A percentile compares a stretch with the other conserved stretches of the same genome.
Evolutionary conservation across 441 rosid species (phyloP).

Genomic region (Jatropha multifida): DNA sequence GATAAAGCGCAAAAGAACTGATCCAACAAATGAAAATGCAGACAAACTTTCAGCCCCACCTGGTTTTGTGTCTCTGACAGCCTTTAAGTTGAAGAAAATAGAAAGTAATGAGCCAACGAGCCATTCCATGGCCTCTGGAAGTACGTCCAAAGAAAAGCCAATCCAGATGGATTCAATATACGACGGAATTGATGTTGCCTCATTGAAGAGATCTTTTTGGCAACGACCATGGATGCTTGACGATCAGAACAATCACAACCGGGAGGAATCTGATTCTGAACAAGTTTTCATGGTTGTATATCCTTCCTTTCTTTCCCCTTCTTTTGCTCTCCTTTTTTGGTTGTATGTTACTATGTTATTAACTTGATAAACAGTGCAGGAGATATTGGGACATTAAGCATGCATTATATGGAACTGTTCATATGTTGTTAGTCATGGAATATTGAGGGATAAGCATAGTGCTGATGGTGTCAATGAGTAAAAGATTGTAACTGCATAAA

Average conservation of each 20-base stretch:
- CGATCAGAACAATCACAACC: slow-evolving; percentile 27
- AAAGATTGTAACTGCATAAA: background rate
- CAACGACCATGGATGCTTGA: slow-evolving; percentile 54
- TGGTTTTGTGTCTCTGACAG: slow-evolving; percentile 48
- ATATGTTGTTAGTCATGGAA: background rate
- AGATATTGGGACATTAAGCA: background rate
- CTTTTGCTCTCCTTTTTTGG: background rate
- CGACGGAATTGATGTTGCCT: slow-evolving; percentile 28
- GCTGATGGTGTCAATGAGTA: background rate
- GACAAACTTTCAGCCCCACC: slow-evolving; percentile 40
- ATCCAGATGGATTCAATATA: slow-evolving; percentile 17
- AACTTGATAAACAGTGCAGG: background rate
- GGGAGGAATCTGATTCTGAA: slow-evolving; percentile 29
- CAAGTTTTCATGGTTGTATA: slow-evolving; percentile 27
- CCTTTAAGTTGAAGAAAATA: slow-evolving; percentile 47
- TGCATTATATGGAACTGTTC: background rate
- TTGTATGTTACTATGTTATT: background rate
- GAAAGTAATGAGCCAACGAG: slow-evolving; percentile 27
- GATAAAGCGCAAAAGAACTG: slow-evolving; percentile 24
- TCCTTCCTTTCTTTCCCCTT: background rate
- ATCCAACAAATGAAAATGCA: slow-evolving; percentile 13
- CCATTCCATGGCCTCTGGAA: slow-evolving; percentile 8
- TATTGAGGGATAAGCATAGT: background rate
- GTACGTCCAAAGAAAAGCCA: slow-evolving; percentile 28
- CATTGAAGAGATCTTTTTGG: slow-evolving; percentile 30